Conservation (phyloP, 2,329 filamentous ascomycete genomes). For the Aureobasidium sp. region DNA sequence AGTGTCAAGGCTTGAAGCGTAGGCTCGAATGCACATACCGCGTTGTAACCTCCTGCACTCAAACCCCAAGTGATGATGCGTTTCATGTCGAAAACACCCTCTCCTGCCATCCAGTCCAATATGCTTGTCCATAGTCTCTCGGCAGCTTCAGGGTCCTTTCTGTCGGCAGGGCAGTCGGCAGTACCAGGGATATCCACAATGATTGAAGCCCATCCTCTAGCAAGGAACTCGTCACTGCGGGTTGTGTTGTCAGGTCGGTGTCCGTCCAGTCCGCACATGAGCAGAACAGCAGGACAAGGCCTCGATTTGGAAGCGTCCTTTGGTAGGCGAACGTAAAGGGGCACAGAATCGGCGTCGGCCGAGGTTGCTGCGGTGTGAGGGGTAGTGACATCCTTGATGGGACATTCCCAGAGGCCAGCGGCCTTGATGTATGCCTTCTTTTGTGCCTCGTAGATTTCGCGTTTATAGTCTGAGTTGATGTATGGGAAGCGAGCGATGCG, state of each 20-base stretch:
- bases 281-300: conserved; percentile 41
- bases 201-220: conserved; percentile 54
- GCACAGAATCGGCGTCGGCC: conserved; percentile 28
- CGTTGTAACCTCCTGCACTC: conserved; percentile 59
- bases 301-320: conserved; percentile 22
- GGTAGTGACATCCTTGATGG: conserved; percentile 31
- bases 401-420: conserved; percentile 26
- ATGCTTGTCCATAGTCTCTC: conserved; percentile 57
- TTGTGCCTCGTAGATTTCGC: conserved; percentile 26
- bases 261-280: conserved; percentile 55
- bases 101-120: conserved; percentile 48
- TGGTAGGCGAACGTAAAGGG: conserved; percentile 32
- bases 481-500: conserved; percentile 30
- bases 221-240: conserved; percentile 52
- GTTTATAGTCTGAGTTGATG: conserved; percentile 28
- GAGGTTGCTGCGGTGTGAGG: conserved; percentile 29
- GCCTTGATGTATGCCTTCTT: conserved; percentile 30
- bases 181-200: conserved; percentile 55
- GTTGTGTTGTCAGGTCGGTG: conserved; percentile 55
- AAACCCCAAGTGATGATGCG: conserved; percentile 56
- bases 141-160: conserved; percentile 48
- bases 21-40: conserved; percentile 29
- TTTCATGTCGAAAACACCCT: conserved; percentile 46
- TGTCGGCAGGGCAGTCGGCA: conserved; percentile 57
- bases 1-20: not conserved